Percentiles rank a stretch among this genome's conserved stretches.
Evolutionary conservation across 2,329 filamentous ascomycete genomes (phyloP).

Genomic region (Epichloe gansuensis): DNA sequence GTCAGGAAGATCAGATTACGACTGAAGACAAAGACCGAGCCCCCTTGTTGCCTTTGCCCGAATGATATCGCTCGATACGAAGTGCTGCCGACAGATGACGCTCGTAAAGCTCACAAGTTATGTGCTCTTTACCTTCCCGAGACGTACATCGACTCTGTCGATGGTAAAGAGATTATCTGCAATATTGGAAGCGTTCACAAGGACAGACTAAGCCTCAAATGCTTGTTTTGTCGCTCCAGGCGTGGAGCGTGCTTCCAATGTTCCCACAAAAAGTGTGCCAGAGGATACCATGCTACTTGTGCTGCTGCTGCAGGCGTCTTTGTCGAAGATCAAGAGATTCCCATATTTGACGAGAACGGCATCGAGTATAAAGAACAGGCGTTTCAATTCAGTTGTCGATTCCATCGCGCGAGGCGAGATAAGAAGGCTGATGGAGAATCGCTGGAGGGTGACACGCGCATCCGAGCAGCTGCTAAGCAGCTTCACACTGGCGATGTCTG

Average conservation of each 20-base stretch:
- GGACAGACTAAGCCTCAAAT: slow-evolving; percentile 81
- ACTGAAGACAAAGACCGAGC: slow-evolving; percentile 56
- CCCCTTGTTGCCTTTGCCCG: slow-evolving; percentile 84
- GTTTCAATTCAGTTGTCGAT: slow-evolving; percentile 88
- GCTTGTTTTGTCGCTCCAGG: slow-evolving; percentile 87
- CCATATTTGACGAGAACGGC: slow-evolving; percentile 80
- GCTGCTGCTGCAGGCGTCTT: slow-evolving; percentile 85
- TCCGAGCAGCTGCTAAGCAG: slow-evolving; percentile 54
- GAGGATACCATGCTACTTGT: slow-evolving; percentile 91
- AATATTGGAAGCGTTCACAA: slow-evolving; percentile 76
- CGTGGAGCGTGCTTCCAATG: slow-evolving; percentile 96
- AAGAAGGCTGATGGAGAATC: slow-evolving; percentile 58
- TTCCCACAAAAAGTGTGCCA: slow-evolving; percentile 83
- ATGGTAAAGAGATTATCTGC: slow-evolving; percentile 60
- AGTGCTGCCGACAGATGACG: slow-evolving; percentile 78
- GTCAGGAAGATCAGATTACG: slow-evolving; percentile 74
- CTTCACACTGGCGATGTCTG: slow-evolving; percentile 65
- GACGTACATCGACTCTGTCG: slow-evolving; percentile 66
- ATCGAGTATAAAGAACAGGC: slow-evolving; percentile 86
- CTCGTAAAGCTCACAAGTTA: slow-evolving; percentile 72
- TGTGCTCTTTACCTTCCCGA: slow-evolving; percentile 89
- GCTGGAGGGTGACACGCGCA: slow-evolving; percentile 57
- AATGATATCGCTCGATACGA: slow-evolving; percentile 76
- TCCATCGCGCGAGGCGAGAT: slow-evolving; percentile 80
- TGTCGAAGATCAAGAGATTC: slow-evolving; percentile 75